Base-by-base conservation (phyloP, 1,284 basidiomycete species). In the Phellopilus nigrolimitatus region DNA sequence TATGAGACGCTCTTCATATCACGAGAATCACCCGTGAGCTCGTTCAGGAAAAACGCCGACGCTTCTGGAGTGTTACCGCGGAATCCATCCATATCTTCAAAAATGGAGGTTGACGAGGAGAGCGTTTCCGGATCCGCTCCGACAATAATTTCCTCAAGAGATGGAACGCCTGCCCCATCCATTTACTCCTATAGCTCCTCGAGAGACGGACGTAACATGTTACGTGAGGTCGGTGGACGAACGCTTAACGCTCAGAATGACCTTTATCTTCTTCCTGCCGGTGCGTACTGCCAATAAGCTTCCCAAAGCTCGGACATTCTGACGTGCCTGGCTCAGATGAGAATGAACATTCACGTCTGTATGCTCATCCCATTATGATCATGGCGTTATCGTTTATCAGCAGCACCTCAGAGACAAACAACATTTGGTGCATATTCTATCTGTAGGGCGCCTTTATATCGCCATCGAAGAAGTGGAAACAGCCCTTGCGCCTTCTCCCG, bases 121-220 rank as follows among this genome's bases (percentile, higher is more conserved):
- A 13, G n/a, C 27, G 4, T 54, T 57, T 72, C 75, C 53, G 68
- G 68, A 62, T 82, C 84, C 0, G 87, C 84, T 57, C 88, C 78
- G 65, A 89, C 76, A 77, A 49, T 8, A 34, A 30, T 10, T 7
- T 15, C 10, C 17, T n/a, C 7, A 27, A 39, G 17, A 10, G 12
- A 13, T 10, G 37, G 38, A 27, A 39, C 47, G 12, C 47, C 47
- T 15, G 47, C 48, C 8, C 48, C 48, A 22, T 50, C 48, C 24
- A 24, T 50, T 9, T 50, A 50, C 30, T 42, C 48, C 7, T 50
- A 42, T 13, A 42, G n/a, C 19, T 50, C 48, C 9, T 50, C 48
- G n/a, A 17, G 48, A 19, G 48, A 50, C 30, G 48, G 48, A 9
- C 39, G 21, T 19, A 36, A 28, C 15, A 28, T 42, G 28, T 30